These are phyloP conservation scores for Camelina neglecta DNA, from an alignment of 345 rosid genomes.

Conservation along the genomic window DNA sequence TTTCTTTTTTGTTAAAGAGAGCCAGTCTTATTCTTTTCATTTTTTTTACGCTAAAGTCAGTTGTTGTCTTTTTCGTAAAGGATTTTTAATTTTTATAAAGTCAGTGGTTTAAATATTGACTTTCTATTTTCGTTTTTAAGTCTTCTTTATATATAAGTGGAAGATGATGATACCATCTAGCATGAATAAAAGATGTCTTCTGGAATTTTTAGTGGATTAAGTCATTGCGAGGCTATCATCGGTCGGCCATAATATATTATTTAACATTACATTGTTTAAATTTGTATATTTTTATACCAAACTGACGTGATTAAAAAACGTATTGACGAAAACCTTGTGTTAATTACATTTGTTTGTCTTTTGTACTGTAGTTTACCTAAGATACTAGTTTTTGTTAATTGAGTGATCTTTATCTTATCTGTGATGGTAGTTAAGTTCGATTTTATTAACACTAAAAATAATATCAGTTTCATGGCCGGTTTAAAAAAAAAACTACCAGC, in stretches of 20 bases:
- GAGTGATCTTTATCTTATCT: background rate
- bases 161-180: background rate
- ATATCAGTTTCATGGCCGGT: background rate
- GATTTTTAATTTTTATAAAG: background rate
- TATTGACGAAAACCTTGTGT: background rate
- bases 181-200: conserved; percentile 9
- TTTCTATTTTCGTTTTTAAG: conserved; percentile 19
- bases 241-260: conserved; percentile 29
- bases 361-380: background rate
- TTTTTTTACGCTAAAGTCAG: background rate
- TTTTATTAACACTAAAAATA: background rate
- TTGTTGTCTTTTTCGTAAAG: conserved; percentile 14
- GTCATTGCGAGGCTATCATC: conserved; percentile 27
- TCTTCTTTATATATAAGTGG: conserved; percentile 9
- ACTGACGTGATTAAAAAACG: background rate
- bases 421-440: background rate
- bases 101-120: conserved; percentile 2
- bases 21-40: conserved; percentile 1
- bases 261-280: conserved; percentile 19
- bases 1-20: background rate
- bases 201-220: conserved; percentile 22
- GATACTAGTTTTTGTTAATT: background rate
- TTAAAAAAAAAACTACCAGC: too few species aligned
- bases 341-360: background rate
- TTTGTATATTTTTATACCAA: background rate